phyloP scores from a whole-genome alignment of 2,329 filamentous ascomycete genomes.

The Trichoderma koningiopsis region DNA sequence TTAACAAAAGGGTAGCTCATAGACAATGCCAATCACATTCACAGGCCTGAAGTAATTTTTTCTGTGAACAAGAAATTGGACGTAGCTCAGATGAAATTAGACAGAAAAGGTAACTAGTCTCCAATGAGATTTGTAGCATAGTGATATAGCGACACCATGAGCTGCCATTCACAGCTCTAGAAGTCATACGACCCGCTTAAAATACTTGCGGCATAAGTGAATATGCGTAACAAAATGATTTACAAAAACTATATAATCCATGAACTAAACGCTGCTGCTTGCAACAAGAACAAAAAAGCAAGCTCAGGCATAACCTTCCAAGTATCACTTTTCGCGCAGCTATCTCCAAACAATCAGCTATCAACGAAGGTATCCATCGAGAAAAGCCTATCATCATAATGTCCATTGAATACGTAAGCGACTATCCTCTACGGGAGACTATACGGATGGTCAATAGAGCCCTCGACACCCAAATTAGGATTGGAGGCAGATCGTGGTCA shows the following conservation, averaged over 20 bases:
- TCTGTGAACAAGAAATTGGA: too few relatives aligned
- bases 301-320: not conserved
- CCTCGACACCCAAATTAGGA: not conserved
- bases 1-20: not conserved
- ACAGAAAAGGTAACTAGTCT: too few relatives aligned
- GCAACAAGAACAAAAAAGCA: not conserved
- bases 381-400: not conserved
- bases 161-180: not conserved
- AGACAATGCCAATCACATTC: too few relatives aligned
- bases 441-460: not conserved
- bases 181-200: not conserved
- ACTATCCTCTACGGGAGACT: not conserved
- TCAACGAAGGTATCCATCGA: not conserved
- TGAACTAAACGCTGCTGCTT: not conserved
- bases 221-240: not conserved
- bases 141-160: too few relatives aligned
- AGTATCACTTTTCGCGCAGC: not conserved
- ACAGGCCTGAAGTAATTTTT: too few relatives aligned
- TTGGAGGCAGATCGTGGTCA: not conserved
- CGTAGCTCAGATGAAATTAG: too few relatives aligned
- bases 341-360: not conserved
- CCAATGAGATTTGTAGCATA: too few relatives aligned
- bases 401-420: not conserved
- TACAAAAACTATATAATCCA: not conserved
- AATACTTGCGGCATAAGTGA: not conserved